A percentile compares a stretch with the other conserved stretches of the same genome.
These are phyloP conservation scores for Xylaria polymorpha DNA, from an alignment of 2,329 filamentous ascomycete species.

Conservation along the genomic window DNA sequence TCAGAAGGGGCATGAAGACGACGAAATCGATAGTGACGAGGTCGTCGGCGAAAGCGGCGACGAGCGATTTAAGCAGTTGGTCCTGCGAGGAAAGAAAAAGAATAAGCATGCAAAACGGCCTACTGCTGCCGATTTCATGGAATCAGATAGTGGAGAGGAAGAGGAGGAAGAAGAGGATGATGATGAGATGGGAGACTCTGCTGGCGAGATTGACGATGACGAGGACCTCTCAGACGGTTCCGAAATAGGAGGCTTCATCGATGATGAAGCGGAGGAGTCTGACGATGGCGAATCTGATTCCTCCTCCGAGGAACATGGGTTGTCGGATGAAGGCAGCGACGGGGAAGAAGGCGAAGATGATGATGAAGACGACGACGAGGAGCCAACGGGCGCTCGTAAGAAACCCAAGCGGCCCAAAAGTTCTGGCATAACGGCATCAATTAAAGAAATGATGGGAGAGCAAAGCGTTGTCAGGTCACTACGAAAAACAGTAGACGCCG, in stretches of 20 bases:
- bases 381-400: constrained; percentile 48
- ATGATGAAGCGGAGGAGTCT: constrained; percentile 40
- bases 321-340: constrained; percentile 23
- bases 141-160: constrained; percentile 53
- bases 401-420: constrained; percentile 49
- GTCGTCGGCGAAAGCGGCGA: constrained; percentile 88
- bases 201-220: constrained; percentile 35
- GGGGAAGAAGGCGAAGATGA: constrained; percentile 48
- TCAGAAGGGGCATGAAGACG: constrained; percentile 61
- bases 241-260: constrained; percentile 31
- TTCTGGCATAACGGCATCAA: constrained; percentile 61
- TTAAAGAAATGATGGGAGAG: constrained; percentile 77
- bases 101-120: constrained; percentile 55
- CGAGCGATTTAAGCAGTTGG: constrained; percentile 81
- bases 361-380: constrained; percentile 42
- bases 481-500: constrained; percentile 74
- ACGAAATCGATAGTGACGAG: constrained; percentile 71
- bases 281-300: constrained; percentile 26
- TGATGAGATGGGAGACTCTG: constrained; percentile 35
- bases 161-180: constrained; percentile 13
- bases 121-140: constrained; percentile 69
- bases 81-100: constrained; percentile 64
- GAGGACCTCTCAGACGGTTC: constrained; percentile 38
- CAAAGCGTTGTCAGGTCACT: constrained; percentile 72
- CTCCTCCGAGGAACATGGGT: constrained; percentile 27